Evolutionary conservation across 768 basidiomycete species (phyloP).

Genomic region (Bullera alba): DNA sequence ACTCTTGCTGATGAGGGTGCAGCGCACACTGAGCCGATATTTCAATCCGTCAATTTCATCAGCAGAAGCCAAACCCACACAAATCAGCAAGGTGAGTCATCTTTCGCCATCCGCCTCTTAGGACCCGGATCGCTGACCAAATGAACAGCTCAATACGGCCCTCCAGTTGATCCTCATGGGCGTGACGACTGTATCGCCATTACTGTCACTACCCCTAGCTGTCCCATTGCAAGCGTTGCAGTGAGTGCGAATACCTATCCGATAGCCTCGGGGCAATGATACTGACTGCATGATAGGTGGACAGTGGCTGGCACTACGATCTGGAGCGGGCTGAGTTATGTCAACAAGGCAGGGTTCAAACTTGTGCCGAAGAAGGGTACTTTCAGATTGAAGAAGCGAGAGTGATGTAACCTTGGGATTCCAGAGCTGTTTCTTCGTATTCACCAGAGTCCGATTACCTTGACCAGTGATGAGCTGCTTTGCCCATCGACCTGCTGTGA

Average conservation of each 20-base stretch:
- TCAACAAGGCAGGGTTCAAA: slow-evolving; percentile 42
- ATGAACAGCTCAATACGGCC: slow-evolving; percentile 75
- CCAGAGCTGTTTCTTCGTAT: no score
- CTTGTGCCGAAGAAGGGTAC: slow-evolving; percentile 29
- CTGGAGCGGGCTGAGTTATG: slow-evolving; percentile 66
- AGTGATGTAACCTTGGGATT: no score
- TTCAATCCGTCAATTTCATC: slow-evolving; percentile 96
- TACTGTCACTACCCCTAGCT: slow-evolving; percentile 56
- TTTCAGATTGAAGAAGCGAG: no score
- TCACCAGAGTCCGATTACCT: no score
- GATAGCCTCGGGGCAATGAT: neutral
- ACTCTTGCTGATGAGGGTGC: slow-evolving; percentile 49
- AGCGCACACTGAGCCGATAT: slow-evolving; percentile 72
- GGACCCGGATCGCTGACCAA: no score
- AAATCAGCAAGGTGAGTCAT: slow-evolving; percentile 73
- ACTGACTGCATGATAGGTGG: slow-evolving; percentile 53
- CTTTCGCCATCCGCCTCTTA: no score
- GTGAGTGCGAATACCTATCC: slow-evolving; percentile 51
- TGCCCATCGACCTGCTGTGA: no score
- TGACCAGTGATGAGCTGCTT: no score
- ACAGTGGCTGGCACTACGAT: slow-evolving; percentile 83
- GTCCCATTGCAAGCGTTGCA: slow-evolving; percentile 62
- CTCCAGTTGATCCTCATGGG: slow-evolving; percentile 91
- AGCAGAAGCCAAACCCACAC: slow-evolving; percentile 85
- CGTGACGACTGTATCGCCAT: slow-evolving; percentile 71